phyloP scores from a whole-genome alignment of 192 early-diverging fungal genomes.

The Coemansia sp. region DNA sequence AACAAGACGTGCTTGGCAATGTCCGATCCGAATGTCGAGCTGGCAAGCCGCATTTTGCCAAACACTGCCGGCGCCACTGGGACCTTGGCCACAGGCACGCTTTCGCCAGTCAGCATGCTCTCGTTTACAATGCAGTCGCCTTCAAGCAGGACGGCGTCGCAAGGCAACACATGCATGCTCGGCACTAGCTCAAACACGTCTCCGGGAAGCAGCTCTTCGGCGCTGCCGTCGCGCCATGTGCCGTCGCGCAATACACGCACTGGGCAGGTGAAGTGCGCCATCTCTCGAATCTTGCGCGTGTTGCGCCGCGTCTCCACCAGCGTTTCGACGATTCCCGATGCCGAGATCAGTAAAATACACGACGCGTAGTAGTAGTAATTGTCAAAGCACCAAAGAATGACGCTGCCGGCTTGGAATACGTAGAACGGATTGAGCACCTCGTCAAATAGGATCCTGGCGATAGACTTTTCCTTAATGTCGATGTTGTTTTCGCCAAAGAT shows the following conservation, averaged over 20 bases:
- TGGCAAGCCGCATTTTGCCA: constrained; percentile 53
- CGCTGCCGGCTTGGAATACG: constrained; percentile 79
- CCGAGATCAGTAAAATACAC: constrained; percentile 90
- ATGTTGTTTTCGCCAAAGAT: constrained; percentile 79
- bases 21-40: constrained; percentile 61
- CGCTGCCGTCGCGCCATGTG: constrained; percentile 52
- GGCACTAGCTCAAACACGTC: constrained; percentile 88
- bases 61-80: constrained; percentile 78
- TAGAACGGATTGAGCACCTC: constrained; percentile 85
- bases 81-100: constrained; percentile 90
- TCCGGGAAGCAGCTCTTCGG: constrained; percentile 93
- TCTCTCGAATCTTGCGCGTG: constrained; percentile 71
- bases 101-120: constrained; percentile 98
- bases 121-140: constrained; percentile 99
- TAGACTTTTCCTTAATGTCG: constrained; percentile 70
- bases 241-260: constrained; percentile 73
- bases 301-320: constrained; percentile 79
- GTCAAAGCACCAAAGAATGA: constrained; percentile 83
- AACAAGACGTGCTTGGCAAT: constrained; percentile 89
- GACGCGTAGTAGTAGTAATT: constrained; percentile 95
- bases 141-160: constrained; percentile 89
- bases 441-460: constrained; percentile 63
- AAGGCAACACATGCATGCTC: constrained; percentile 74
- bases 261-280: constrained; percentile 87
- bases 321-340: constrained; percentile 74